These are phyloP conservation scores for Puccinia horiana DNA, from an alignment of 1,284 basidiomycete species.

Conservation along the genomic window DNA sequence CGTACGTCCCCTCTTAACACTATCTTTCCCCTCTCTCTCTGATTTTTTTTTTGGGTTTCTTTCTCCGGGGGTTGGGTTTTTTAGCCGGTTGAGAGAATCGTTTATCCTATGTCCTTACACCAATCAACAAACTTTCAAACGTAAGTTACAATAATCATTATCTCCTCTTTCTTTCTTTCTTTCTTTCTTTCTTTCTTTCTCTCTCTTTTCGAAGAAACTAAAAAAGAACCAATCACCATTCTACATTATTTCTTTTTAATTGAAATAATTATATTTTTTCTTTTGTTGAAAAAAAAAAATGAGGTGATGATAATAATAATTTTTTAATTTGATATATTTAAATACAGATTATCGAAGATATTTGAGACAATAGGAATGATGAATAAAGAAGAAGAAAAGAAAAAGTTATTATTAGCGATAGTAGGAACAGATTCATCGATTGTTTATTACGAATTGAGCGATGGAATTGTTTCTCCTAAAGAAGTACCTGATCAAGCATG, in stretches of 20 bases:
- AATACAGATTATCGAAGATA: conserved; percentile 19
- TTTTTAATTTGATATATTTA: background rate
- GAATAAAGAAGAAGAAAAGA: background rate
- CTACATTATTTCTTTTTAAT: too few species aligned
- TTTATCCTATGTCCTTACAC: conserved; percentile 26
- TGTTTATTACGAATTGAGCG: conserved; percentile 53
- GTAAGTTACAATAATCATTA: too few species aligned
- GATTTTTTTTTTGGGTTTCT: background rate
- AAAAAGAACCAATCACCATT: too few species aligned
- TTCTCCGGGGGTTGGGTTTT: background rate
- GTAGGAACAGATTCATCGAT: conserved; percentile 53
- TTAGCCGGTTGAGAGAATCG: background rate
- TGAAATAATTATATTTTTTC: background rate
- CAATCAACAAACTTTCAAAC: conserved; percentile 29
- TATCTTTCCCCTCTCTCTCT: background rate
- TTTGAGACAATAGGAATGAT: background rate
- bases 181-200: too few species aligned
- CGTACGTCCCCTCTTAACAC: background rate
- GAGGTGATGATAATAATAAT: background rate
- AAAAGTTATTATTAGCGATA: conserved; percentile 50
- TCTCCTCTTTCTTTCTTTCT: too few species aligned
- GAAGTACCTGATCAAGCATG: conserved; percentile 54
- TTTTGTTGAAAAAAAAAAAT: background rate
- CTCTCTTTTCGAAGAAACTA: too few species aligned
- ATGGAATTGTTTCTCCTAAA: conserved; percentile 54